phyloP scores from a whole-genome alignment of 2,329 filamentous ascomycete genomes.

The Botryotinia narcissicola region DNA sequence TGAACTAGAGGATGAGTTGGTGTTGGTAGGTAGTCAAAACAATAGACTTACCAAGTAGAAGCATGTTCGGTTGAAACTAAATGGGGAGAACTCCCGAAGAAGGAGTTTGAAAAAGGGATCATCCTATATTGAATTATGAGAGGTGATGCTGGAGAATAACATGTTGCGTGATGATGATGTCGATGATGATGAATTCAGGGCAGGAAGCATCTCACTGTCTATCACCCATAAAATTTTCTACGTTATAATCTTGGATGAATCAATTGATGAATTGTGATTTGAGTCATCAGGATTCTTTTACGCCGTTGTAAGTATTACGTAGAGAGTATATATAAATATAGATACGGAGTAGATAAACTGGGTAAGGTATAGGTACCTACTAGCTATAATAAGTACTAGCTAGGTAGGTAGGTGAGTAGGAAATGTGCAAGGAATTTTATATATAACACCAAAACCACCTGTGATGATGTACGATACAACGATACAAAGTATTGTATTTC shows the following conservation, averaged over 20 bases:
- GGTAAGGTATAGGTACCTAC: no score
- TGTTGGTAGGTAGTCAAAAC: background rate
- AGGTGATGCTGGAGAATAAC: background rate
- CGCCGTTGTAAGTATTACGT: background rate
- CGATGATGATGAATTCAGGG: background rate
- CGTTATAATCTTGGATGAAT: background rate
- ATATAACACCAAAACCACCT: no score
- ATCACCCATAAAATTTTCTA: background rate
- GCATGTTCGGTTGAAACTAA: background rate
- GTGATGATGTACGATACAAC: no score
- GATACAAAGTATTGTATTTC: background rate
- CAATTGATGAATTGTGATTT: background rate
- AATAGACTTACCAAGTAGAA: no score
- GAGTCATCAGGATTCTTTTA: background rate
- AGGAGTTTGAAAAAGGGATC: background rate
- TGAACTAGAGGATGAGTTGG: constrained; percentile 7
- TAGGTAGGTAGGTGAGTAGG: background rate
- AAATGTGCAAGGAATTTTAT: background rate
- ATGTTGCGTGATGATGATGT: background rate
- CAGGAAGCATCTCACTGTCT: background rate
- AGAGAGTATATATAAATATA: background rate
- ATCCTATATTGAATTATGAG: background rate
- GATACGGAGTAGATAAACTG: background rate
- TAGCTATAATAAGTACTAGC: no score
- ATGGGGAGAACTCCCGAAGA: background rate